phyloP scores from a whole-genome alignment of 305 asterid genomes.

The Fraxinus ornus region DNA sequence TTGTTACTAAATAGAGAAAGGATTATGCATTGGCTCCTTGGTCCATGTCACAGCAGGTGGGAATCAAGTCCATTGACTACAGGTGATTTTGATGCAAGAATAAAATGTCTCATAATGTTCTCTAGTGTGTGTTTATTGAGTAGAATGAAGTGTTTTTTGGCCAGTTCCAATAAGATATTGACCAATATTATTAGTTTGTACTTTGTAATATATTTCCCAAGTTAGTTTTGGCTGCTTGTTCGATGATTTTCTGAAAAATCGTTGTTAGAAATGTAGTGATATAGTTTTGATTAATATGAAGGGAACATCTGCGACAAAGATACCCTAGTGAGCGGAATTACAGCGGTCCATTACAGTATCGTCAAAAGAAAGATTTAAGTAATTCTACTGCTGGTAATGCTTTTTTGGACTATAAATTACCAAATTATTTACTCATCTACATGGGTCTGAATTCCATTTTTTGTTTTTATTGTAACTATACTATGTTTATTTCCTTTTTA shows the following conservation, averaged over 20 bases:
- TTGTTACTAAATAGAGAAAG: neutral
- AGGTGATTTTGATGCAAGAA: neutral
- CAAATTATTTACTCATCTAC: neutral
- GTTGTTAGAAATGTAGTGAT: conserved; percentile 5
- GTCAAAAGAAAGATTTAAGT: conserved; percentile 64
- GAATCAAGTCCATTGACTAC: neutral
- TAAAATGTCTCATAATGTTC: neutral
- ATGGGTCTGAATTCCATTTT: neutral
- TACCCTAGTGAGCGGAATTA: conserved; percentile 55
- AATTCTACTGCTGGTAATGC: conserved; percentile 50
- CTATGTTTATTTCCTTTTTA: conserved; percentile 3
- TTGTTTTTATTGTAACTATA: neutral
- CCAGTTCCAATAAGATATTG: neutral
- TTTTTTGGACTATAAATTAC: neutral
- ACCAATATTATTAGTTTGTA: neutral
- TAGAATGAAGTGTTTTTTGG: neutral
- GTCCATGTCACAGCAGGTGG: neutral
- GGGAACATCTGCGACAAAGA: conserved; percentile 67
- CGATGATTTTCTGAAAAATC: neutral
- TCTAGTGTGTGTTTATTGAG: neutral
- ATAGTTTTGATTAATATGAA: conserved; percentile 32
- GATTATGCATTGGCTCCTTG: neutral
- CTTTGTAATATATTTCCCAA: neutral
- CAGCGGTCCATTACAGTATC: conserved; percentile 86
- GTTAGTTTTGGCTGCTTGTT: neutral